Conservation (phyloP, 75 land plant genomes). For the Picea sitchensis region DNA sequence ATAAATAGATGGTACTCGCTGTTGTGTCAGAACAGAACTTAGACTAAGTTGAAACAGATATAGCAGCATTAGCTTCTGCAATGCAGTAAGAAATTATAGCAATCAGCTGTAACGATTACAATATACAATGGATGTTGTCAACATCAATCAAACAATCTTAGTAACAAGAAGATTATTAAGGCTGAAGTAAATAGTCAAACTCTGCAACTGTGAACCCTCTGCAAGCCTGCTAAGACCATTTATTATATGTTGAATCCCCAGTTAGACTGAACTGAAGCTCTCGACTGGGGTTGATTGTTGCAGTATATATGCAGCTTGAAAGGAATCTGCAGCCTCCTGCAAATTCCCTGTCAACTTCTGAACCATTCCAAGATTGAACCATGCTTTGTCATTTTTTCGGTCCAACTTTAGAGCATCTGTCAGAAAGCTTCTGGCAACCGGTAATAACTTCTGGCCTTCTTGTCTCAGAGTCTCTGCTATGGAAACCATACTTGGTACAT, state of each 20-base stretch:
- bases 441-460: constrained; percentile 25
- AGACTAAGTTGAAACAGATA: too few species aligned
- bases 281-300: constrained; percentile 73
- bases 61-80: too few species aligned
- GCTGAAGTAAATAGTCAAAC: too few species aligned
- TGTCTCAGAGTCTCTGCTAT: constrained; percentile 34
- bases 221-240: neutral
- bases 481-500: constrained; percentile 70
- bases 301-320: constrained; percentile 64
- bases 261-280: constrained; percentile 35
- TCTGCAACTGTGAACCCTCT: neutral
- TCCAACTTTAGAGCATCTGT: constrained; percentile 58
- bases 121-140: too few species aligned
- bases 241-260: neutral
- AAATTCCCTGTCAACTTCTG: constrained; percentile 33
- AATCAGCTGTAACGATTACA: too few species aligned
- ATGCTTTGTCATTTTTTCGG: constrained; percentile 48
- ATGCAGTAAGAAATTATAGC: too few species aligned
- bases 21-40: too few species aligned
- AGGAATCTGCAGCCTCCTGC: constrained; percentile 64
- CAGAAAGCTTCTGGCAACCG: constrained; percentile 51
- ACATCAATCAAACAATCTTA: too few species aligned
- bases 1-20: too few species aligned
- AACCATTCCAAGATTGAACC: constrained; percentile 70
- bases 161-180: too few species aligned